Base-by-base conservation (phyloP, 2,329 filamentous ascomycete species). In the Coniochaeta sp. region DNA sequence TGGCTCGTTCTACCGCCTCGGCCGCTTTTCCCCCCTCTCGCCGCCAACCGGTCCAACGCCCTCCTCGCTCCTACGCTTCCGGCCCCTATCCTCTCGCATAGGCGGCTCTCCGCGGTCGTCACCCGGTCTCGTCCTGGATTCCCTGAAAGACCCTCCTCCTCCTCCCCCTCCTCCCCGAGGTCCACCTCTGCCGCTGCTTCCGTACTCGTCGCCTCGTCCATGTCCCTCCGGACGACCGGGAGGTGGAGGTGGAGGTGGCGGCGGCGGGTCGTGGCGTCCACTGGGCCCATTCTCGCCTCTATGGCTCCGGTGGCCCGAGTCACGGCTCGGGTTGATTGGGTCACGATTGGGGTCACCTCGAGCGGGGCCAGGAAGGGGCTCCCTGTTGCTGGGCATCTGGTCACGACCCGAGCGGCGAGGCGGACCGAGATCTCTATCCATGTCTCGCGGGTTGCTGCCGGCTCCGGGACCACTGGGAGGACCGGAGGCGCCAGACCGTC, bases 1-100 rank as follows among this genome's bases (percentile, higher is more conserved):
- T n/a, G 11, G 31, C 31, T 44, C 40, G n/a, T 55, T 24, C 36
- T 61, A 82, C 67, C 79, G 77, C 70, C 82, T 77, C 64, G 73
- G 76, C 69, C 82, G 76, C 75, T 85, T 85, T 62, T 85, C 81
- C 22, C 47, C 47, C 61, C 79, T 74, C 43, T 82, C 80, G 66
- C 69, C 76, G 17, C 76, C 77, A 77, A 63, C 57, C 61, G 75
- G 71, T 19, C 80, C 78, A 64, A 70, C 72, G n/a, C 77, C 80
- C 59, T 82, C 81, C 62, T 83, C 81, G 64, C 79, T 82, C 66
- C 74, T 74, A 40, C 77, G 75, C 67, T 79, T 79, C 61, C 74
- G 69, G 43, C 74, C 68, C 3, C 70, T 63, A 43, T 78, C 75
- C 28, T 77, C 75, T 11, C 74, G 68, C 47, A 52, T 52, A 17